Conservation (phyloP, 352 stramenopile species). For the Phytophthora kernoviae region DNA sequence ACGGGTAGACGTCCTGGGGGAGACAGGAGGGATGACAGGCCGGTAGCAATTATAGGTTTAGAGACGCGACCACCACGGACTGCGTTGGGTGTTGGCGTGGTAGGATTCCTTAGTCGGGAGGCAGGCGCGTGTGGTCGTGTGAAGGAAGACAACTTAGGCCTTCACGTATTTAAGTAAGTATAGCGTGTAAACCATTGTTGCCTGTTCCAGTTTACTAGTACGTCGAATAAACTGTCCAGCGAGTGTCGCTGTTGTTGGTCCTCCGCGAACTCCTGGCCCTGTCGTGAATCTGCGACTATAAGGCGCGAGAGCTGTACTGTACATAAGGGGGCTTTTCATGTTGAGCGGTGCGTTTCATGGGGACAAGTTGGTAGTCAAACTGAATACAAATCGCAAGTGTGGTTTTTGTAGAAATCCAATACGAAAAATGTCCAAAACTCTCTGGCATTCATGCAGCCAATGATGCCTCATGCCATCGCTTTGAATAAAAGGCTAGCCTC, state of each 20-base stretch:
- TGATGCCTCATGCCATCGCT: no score
- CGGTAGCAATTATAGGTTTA: conserved; percentile 21
- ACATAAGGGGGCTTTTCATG: no score
- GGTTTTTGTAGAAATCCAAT: no score
- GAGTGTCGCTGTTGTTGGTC: background rate
- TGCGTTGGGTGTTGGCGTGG: conserved; percentile 1
- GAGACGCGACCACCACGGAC: conserved; percentile 1
- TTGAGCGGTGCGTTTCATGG: no score
- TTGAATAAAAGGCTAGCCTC: no score
- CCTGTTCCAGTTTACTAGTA: conserved; percentile 8
- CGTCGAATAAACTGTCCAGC: conserved; percentile 16
- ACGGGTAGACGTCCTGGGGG: background rate
- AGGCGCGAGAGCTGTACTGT: no score
- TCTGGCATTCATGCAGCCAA: no score
- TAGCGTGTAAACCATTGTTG: conserved; percentile 17
- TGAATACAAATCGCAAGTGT: no score
- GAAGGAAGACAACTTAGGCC: conserved; percentile 19
- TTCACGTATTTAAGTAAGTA: conserved; percentile 40
- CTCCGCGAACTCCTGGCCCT: no score
- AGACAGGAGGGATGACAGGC: background rate
- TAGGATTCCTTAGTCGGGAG: background rate
- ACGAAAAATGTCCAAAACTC: no score
- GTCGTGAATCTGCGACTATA: no score
- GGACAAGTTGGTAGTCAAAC: no score
- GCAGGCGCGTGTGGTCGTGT: background rate